phyloP scores from a whole-genome alignment of 257 asterid genomes.

The Nicotiana tomentosiformis region DNA sequence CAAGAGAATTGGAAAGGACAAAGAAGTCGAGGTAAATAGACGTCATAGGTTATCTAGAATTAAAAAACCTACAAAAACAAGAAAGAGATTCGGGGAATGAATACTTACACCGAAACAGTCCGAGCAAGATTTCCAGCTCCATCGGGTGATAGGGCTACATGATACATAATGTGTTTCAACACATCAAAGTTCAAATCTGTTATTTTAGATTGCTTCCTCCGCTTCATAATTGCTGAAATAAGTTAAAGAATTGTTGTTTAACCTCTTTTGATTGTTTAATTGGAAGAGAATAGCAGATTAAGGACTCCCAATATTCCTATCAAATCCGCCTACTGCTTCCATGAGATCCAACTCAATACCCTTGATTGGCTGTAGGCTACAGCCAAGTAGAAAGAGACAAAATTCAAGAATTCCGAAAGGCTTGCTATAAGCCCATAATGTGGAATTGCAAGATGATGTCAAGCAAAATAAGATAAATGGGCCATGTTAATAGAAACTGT shows the following conservation, averaged over 20 bases:
- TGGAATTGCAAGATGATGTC: not conserved
- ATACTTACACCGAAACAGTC: constrained; percentile 20
- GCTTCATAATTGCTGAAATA: constrained; percentile 10
- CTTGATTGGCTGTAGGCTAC: not conserved
- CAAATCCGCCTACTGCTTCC: not conserved
- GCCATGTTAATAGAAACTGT: not conserved
- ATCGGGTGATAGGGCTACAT: constrained; percentile 17
- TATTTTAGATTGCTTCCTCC: constrained; percentile 3
- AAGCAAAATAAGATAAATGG: not conserved
- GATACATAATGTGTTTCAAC: constrained; percentile 11
- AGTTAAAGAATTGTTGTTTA: not conserved
- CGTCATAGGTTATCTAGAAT: not conserved
- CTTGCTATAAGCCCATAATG: not conserved
- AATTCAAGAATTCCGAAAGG: not conserved
- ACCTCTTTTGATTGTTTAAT: not conserved
- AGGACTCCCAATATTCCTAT: not conserved
- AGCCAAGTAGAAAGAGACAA: not conserved
- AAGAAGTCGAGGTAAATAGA: not conserved
- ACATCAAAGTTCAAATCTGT: constrained; percentile 25
- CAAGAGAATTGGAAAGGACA: not conserved
- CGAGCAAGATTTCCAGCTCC: constrained; percentile 22
- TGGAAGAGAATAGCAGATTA: not conserved
- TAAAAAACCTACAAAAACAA: not conserved
- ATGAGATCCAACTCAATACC: not conserved
- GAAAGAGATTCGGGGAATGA: not conserved